phyloP scores from a whole-genome alignment of 768 basidiomycete species.

The Cystofilobasidium bisporidii region DNA sequence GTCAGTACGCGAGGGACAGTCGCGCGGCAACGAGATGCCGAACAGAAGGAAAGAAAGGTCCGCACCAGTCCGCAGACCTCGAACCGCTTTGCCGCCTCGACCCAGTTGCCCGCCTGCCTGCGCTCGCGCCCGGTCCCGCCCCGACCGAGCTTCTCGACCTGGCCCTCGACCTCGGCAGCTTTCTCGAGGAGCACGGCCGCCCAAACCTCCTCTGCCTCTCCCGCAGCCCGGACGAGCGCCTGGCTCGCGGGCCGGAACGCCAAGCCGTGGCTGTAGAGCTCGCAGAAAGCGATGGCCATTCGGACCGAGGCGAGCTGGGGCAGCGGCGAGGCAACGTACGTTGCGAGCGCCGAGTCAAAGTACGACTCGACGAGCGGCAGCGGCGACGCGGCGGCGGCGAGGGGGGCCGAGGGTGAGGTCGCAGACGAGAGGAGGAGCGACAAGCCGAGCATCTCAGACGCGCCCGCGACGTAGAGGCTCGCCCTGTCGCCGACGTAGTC shows the following conservation, averaged over 20 bases:
- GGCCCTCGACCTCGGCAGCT: conserved; percentile 36
- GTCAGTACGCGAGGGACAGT: too few relatives aligned
- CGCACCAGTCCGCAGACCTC: conserved; percentile 43
- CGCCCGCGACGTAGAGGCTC: conserved; percentile 36
- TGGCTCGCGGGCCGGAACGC: conserved; percentile 35
- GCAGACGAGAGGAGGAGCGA: conserved; percentile 30
- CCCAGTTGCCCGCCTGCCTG: conserved; percentile 39
- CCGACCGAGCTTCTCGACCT: conserved; percentile 33
- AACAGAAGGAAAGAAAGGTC: not conserved
- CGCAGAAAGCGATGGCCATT: conserved; percentile 39
- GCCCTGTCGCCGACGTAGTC: conserved; percentile 47
- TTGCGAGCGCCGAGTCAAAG: conserved; percentile 38
- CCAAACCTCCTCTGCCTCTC: conserved; percentile 41
- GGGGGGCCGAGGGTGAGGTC: too few relatives aligned
- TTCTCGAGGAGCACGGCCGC: conserved; percentile 44
- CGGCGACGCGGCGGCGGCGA: conserved; percentile 34
- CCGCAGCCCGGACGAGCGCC: conserved; percentile 38
- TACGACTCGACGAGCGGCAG: not conserved
- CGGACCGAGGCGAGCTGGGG: conserved; percentile 38
- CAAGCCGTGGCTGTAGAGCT: conserved; percentile 36
- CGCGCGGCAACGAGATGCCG: too few relatives aligned
- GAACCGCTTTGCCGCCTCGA: conserved; percentile 41
- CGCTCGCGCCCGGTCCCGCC: conserved; percentile 23
- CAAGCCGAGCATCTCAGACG: conserved; percentile 51
- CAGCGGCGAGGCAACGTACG: conserved; percentile 31